Conservation (phyloP, 768 basidiomycete species). For the Tylopilus cervinicoccineus region DNA sequence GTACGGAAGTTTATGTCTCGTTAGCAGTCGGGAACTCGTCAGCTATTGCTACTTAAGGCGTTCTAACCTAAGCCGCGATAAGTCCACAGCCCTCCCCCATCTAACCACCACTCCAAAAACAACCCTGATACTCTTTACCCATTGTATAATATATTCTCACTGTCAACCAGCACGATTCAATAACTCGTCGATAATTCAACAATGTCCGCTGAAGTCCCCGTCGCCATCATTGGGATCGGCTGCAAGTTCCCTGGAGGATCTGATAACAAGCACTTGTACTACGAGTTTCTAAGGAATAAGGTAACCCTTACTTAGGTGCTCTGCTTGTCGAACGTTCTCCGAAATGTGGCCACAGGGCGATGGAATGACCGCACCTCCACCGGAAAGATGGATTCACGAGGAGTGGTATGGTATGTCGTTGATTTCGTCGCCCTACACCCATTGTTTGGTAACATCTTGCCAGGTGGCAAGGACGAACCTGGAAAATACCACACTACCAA, state of each 20-base stretch:
- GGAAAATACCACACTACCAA: slow-evolving; percentile 29
- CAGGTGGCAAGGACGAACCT: slow-evolving; percentile 30
- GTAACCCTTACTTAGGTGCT: background rate
- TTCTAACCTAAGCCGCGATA: no score
- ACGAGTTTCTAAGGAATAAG: slow-evolving; percentile 30
- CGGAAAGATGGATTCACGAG: slow-evolving; percentile 27
- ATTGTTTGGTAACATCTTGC: background rate
- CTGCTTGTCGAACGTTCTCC: background rate
- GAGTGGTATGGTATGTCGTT: slow-evolving; percentile 30
- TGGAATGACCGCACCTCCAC: slow-evolving; percentile 27
- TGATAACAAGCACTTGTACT: slow-evolving; percentile 28
- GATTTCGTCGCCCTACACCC: background rate
- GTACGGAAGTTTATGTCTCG: background rate
- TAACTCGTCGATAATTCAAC: slow-evolving; percentile 3
- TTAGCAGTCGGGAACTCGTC: background rate
- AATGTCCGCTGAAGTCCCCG: slow-evolving; percentile 29
- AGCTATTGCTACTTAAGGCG: slow-evolving; percentile 7
- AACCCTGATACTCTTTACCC: background rate
- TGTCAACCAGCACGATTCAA: background rate
- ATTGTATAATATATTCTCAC: background rate
- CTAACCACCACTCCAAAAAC: background rate
- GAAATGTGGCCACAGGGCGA: slow-evolving; percentile 19
- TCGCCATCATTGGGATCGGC: slow-evolving; percentile 31
- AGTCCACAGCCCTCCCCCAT: background rate
- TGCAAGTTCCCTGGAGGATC: slow-evolving; percentile 32